Conservation (phyloP, 108 stramenopile genomes). For the Hondaea fermentalgiana region DNA sequence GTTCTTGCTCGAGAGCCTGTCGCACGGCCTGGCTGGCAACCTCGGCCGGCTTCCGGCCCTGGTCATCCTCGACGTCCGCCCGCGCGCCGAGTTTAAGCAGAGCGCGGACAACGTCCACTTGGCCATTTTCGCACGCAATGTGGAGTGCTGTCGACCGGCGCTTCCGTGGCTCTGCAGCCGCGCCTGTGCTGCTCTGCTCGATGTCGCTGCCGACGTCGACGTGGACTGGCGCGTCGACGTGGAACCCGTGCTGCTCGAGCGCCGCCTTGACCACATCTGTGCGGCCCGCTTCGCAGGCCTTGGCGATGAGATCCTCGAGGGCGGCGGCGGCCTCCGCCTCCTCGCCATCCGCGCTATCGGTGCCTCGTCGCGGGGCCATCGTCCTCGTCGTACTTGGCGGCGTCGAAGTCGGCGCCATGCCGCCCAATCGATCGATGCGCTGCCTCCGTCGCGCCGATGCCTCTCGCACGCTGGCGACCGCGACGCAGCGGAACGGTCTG, state of each 20-base stretch:
- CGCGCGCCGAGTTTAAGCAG: background rate
- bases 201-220: background rate
- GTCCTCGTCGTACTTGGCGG: too few relatives aligned
- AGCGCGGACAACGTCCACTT: background rate
- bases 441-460: too few relatives aligned
- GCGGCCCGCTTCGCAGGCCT: background rate
- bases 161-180: background rate
- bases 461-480: too few relatives aligned
- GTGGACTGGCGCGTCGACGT: background rate
- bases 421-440: too few relatives aligned
- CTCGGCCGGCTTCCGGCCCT: background rate
- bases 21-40: background rate
- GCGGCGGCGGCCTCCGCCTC: background rate
- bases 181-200: background rate
- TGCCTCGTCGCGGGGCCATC: too few relatives aligned
- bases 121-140: background rate
- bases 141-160: background rate
- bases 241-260: background rate
- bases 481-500: too few relatives aligned
- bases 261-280: background rate
- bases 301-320: background rate
- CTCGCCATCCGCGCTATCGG: background rate
- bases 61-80: background rate
- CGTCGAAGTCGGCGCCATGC: too few relatives aligned
- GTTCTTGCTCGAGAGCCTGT: background rate